Evolutionary conservation across 306 rosid genomes (phyloP), one percentile per base, ranked within the genome.

Genomic region (Sicyos edulis): DNA sequence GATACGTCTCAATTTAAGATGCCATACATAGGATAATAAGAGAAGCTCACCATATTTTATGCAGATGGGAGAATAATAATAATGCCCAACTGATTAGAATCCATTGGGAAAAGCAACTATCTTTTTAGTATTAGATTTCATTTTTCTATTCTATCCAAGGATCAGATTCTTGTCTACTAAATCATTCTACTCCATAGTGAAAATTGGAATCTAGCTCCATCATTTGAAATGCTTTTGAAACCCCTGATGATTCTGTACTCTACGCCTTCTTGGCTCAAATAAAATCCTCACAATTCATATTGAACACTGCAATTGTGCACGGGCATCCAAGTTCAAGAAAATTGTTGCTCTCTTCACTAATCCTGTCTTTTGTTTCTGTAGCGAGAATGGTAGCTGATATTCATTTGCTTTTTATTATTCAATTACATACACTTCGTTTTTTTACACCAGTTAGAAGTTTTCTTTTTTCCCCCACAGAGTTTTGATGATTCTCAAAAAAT

Each of bases 151-250:
- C 42, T 51, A 21, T 26, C 5, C 7, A 9, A 15, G 84, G 75
- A 82, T 82, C 82, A 71, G 79, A 66, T 82, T 55, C 85, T 64
- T 73, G 29, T 60, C 72, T 32, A 40, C 50, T 62, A 20, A 57
- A 57, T 77, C 68, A 20, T 74, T 57, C 64, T 79, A 71, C 71
- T 75, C 70, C 78, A 7, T 60, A 63, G 82, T 81, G 82, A 75
- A 59, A 68, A 5, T 49, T 57, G 21, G 20, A 77, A 76, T 44
- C 59, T 49, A 37, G 44, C 45, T 69, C 47, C 37, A 69, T 69
- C 73, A 69, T 51, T 50, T 69, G 73, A 26, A 50, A 69, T 50
- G 45, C 59, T 69, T 50, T 50, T 22, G 59, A 69, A 69, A 14
- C 47, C 56, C 72, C 49, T 67, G 72, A 14, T 45, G 37, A 40